Evolutionary conservation across 306 rosid genomes (phyloP), one percentile per base, ranked within the genome.

Genomic region (Pueraria montana): DNA sequence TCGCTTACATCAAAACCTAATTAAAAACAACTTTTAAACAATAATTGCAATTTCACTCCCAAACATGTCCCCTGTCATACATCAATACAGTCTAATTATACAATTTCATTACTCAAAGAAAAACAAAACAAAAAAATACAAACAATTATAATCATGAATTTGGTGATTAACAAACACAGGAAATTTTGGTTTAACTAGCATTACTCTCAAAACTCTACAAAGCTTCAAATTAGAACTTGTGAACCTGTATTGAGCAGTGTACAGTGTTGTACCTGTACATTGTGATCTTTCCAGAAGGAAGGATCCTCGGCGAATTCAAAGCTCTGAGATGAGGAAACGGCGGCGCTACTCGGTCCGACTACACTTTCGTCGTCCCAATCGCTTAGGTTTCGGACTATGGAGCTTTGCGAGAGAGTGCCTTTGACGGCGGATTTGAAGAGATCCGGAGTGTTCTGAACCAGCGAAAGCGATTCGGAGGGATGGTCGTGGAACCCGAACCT

Each of bases 211-310:
- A 50, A 20, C 16, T 10, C 16, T n/a, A 18, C 9, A 26, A 38
- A 21, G 48, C 48, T 73, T 58, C 0, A 6, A 0, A 21, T 40
- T 58, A 16, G 21, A 62, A 61, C 40, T 46, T 5, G 14, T 26
- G 5, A 67, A 68, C 56, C 2, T 2, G 2, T n/a, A 30, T 7
- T 16, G 34, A 59, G 13, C 23, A 52, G n/a, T 52, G 58, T n/a
- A 52, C 23, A 6, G 58, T 18, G 6, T 11, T 63, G 3, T 87
- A 96, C 99, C 98, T 96, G 99, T 38, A 96, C 99, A 77, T 94
- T 96, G 83, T 94, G 97, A 73, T 96, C 99, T 84, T 90, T 92
- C 99, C 99, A 96, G 85, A 96, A 96, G 32, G 98, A 88, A 16
- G 99, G 98, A 53, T 96, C 99, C 38, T 96, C 98, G 3, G 8